Evolutionary conservation across 257 asterid genomes (phyloP), one percentile per base, ranked within the genome.

Genomic region (Misopates orontium): DNA sequence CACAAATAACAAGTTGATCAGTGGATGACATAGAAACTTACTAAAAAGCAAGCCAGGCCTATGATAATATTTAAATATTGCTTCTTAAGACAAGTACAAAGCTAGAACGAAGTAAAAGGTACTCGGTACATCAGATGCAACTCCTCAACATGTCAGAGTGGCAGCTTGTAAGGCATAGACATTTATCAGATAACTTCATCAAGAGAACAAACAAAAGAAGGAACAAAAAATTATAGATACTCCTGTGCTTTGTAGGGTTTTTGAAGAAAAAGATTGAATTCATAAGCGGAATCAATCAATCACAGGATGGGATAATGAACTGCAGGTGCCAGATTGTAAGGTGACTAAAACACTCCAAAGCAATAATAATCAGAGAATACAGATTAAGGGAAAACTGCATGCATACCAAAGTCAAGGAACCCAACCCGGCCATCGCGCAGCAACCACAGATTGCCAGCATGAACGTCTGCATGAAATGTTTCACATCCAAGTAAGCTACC

Each of bases 341-440:
- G 28, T 22, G 40, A n/a, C 17, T 41, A 54, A 24, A 60, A 42
- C 41, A 40, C 23, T 60, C 13, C 66, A 3, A 32, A 73, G 56
- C 2, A 61, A 21, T 21, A 42, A 67, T 19, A 45, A 48, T 44
- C 39, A 59, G 49, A 28, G 13, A 22, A 22, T 32, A 28, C 18
- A 49, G 42, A 39, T 3, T 39, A 49, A 64, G 42, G 60, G 67
- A 67, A 53, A 14, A 48, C 10, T 1, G 44, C 18, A 41, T 41
- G 1, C 49, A 65, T 84, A 93, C 98, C 98, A 59, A 93, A 93
- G 85, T 93, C 98, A 61, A 93, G 96, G 81, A 93, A 93, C 57
- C 96, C 99, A 76, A 93, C 90, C 48, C 99, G 97, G 25, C 99
- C 99, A 86, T 93, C 99, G 66, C 81, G 96, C 24, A 93, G 82